These are phyloP conservation scores for Tuber calosporum DNA, from an alignment of 495 filamentous ascomycete species.

Conservation along the genomic window DNA sequence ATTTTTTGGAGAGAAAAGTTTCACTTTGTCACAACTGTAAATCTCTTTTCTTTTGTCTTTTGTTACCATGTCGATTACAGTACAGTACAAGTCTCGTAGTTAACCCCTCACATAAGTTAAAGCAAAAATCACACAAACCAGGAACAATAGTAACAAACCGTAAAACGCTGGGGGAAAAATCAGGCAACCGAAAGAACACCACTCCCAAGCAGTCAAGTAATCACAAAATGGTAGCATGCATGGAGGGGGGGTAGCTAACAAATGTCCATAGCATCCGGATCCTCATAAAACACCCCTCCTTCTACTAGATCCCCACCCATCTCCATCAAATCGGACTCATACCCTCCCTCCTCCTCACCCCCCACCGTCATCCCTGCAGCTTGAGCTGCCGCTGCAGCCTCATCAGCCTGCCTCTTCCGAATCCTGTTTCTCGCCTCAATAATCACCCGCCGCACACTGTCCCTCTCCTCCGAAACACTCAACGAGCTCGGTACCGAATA, in stretches of 20 bases:
- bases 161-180: not conserved
- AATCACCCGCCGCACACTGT: constrained; percentile 78
- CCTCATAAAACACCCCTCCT: constrained; percentile 36
- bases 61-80: not conserved
- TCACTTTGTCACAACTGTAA: not conserved
- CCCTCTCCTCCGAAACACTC: constrained; percentile 65
- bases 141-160: not conserved
- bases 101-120: not conserved
- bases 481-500: constrained; percentile 72
- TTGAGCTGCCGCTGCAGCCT: constrained; percentile 3
- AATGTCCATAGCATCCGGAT: constrained; percentile 67
- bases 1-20: not conserved
- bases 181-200: not conserved
- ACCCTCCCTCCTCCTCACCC: constrained; percentile 8
- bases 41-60: not conserved
- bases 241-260: constrained; percentile 44
- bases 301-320: constrained; percentile 7
- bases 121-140: not conserved
- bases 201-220: not conserved
- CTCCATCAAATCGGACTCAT: constrained; percentile 16
- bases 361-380: constrained; percentile 14
- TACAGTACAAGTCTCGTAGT: not conserved
- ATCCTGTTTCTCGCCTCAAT: constrained; percentile 68
- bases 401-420: constrained; percentile 48
- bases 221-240: not conserved